Conservation (phyloP, 2,329 filamentous ascomycete species). For the Trichoderma lentiforme region DNA sequence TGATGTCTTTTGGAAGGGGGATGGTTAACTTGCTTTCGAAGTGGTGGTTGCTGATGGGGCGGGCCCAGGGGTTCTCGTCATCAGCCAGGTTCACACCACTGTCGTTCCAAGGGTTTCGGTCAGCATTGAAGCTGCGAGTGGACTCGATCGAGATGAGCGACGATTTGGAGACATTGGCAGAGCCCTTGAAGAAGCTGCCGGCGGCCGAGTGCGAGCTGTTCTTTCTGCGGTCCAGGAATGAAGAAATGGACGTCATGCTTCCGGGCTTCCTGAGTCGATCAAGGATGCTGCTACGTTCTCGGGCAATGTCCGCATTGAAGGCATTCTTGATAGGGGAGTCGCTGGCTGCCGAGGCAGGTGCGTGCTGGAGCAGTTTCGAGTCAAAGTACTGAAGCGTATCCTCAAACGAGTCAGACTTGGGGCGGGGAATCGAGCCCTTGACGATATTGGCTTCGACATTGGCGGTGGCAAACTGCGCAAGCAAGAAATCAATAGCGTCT, state of each 20-base stretch:
- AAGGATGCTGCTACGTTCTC: conserved; percentile 79
- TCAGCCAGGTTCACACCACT: conserved; percentile 92
- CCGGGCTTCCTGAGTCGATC: conserved; percentile 92
- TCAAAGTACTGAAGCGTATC: conserved; percentile 96
- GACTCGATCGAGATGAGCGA: conserved; percentile 96
- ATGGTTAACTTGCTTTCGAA: conserved; percentile 61
- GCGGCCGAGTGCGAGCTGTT: conserved; percentile 84
- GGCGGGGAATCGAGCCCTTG: conserved; percentile 93
- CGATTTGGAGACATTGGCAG: conserved; percentile 85
- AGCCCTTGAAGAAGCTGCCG: conserved; percentile 86
- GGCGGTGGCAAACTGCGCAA: conserved; percentile 78
- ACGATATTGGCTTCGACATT: conserved; percentile 85
- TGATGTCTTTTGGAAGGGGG: conserved; percentile 71
- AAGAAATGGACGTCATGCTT: conserved; percentile 90
- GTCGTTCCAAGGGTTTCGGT: conserved; percentile 97
- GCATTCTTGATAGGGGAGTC: conserved; percentile 86
- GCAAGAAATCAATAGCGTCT: conserved; percentile 92
- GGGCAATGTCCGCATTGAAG: conserved; percentile 76
- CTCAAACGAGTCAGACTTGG: conserved; percentile 97
- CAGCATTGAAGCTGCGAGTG: conserved; percentile 81
- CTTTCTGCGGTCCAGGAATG: conserved; percentile 94
- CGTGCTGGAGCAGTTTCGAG: conserved; percentile 92
- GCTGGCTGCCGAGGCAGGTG: conserved; percentile 72
- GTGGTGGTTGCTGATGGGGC: conserved; percentile 64
- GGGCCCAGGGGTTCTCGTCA: conserved; percentile 70